Base-by-base conservation (phyloP, 208 protist species). In the Angomonas desouzai region DNA sequence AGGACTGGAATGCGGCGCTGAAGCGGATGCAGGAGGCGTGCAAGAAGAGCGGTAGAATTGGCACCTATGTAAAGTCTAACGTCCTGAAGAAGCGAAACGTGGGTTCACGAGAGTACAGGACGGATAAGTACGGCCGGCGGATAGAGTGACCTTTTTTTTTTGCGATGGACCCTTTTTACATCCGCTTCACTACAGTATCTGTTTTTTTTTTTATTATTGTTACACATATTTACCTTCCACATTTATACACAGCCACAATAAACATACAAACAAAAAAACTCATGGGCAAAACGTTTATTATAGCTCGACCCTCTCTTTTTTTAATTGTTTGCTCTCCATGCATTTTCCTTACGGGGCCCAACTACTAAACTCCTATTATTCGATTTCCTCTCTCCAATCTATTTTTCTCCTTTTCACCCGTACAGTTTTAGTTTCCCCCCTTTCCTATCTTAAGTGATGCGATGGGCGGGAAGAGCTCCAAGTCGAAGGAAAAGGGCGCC, bases 101-200 rank as follows among this genome's bases (percentile, higher is more conserved):
- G 18, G 90, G 90, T 1, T 58, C 81, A 11, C 82, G 81, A 3
- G 64, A 76, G 25, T 92, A 84, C 68, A 84, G 90, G 48, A 83
- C 89, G 10, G 90, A 96, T 58, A 93, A 93, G 74, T 96, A 92
- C 63, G 90, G 90, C 11, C 77, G 87, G 22, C 87, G 85, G 29
- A 78, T 92, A 1, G 81, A 85, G 10, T 94, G 25, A 57, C 28
- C 51, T 22, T 18, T 57, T n/a, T 53, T 13, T 18, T 40, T 40
- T 13, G 13, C 36, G 13, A 40, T 40, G n/a, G n/a, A n/a, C n/a
- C n/a, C n/a, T n/a, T n/a, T n/a, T n/a, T n/a, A n/a, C n/a, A n/a
- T n/a, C n/a, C n/a, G n/a, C n/a, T n/a, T n/a, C n/a, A n/a, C n/a
- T n/a, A n/a, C n/a, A n/a, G n/a, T n/a, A n/a, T n/a, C n/a, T n/a